Base-by-base conservation (phyloP, 2,329 filamentous ascomycete genomes). In the Hymenoscyphus occultus region DNA sequence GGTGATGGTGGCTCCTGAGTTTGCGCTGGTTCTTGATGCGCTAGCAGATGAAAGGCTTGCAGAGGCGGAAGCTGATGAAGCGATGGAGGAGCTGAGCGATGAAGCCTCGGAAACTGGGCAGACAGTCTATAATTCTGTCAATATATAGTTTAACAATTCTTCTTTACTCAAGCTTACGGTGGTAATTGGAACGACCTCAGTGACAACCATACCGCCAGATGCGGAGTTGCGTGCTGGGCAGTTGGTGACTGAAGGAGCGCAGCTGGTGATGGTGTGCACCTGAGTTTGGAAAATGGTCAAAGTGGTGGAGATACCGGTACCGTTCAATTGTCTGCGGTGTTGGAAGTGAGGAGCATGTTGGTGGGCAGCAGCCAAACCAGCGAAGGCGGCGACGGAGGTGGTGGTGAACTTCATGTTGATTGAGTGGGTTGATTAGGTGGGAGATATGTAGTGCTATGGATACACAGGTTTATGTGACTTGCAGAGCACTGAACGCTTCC, bases 61-160 rank as follows among this genome's bases (percentile, higher is more conserved):
- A 22, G 61, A 62, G 9, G 66, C 45, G 5, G 64, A 59, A 12
- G 67, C 65, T 61, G 71, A 69, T 56, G 81, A 72, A 69, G 81
- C 64, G 40, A 78, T 76, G 39, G 78, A 77, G 32, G 79, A 78
- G 75, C 81, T 78, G 66, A 74, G 74, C 39, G 77, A 79, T 48
- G 64, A 64, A 42, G 73, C 72, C 58, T 80, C 78, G 39, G 76
- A 68, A 65, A 82, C 77, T 68, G 82, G 81, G 78, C 81, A 83
- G 70, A 83, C 76, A 67, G 83, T 83, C 70, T 74, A 42, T 10
- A 60, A 16, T 39, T 7, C 10, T 42, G 40, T 68, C 60, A 70
- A 61, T 63, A 19, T 40, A 62, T 13, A 16, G 0, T 16, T 28
- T 35, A 4, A 14, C 42, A 14, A 7, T 39, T 40, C 1, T 10